Evolutionary conservation across 2,329 filamentous ascomycete species (phyloP).

Genomic region (Monilinia aucupariae): DNA sequence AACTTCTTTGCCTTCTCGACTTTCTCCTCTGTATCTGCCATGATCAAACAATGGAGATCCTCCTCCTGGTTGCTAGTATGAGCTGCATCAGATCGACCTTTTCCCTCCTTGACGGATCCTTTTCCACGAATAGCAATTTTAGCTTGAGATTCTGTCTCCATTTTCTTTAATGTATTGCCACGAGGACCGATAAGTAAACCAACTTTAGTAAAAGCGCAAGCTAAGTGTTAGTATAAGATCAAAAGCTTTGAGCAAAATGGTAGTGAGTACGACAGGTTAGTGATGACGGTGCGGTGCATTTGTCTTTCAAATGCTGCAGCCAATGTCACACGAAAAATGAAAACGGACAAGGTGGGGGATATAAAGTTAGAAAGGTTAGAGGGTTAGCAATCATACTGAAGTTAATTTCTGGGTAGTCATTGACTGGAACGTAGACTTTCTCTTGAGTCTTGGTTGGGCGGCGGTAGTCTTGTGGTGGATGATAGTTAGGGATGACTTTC

Average conservation of each 20-base stretch:
- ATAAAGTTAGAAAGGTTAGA: slow-evolving; percentile 68
- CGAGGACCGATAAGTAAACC: slow-evolving; percentile 99
- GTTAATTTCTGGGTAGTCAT: slow-evolving; percentile 99
- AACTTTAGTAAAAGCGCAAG: slow-evolving; percentile 81
- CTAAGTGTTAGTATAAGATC: slow-evolving; percentile 79
- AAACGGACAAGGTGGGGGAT: slow-evolving; percentile 37
- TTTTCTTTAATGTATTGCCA: slow-evolving; percentile 99
- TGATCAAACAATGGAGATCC: slow-evolving; percentile 97
- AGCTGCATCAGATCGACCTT: slow-evolving; percentile 96
- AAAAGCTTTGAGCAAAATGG: slow-evolving; percentile 36
- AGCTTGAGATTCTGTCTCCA: slow-evolving; percentile 94
- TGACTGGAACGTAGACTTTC: slow-evolving; percentile 99
- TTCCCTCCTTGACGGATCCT: slow-evolving; percentile 99
- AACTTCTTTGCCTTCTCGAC: slow-evolving; percentile 98
- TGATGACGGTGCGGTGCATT: slow-evolving; percentile 35
- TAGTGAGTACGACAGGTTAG: slow-evolving; percentile 36
- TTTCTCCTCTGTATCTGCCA: slow-evolving; percentile 99
- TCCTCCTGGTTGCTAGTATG: slow-evolving; percentile 99
- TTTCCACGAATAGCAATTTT: slow-evolving; percentile 99
- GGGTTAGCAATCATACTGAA: slow-evolving; percentile 99
- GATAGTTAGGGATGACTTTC: slow-evolving; percentile 99
- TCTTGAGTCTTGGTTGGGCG: slow-evolving; percentile 99
- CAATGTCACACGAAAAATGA: slow-evolving; percentile 38
- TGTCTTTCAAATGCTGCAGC: slow-evolving; percentile 30
- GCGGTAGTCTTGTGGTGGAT: slow-evolving; percentile 96